Base-by-base conservation (phyloP, 768 basidiomycete species). In the Terana coerulea region DNA sequence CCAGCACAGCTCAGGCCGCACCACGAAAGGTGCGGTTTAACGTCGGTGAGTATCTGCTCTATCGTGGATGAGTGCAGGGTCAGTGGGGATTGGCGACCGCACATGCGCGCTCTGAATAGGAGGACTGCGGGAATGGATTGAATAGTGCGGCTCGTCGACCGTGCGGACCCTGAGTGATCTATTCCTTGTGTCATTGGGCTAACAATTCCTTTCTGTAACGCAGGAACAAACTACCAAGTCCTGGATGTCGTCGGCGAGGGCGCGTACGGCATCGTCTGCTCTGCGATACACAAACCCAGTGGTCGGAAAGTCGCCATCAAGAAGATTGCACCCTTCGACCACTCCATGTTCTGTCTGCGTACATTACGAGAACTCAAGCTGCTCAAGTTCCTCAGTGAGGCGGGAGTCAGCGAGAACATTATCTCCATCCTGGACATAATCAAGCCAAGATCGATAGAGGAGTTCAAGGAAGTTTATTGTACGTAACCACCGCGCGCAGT, bases 281-380 rank as follows among this genome's bases (percentile, higher is more conserved):
- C 88, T 41, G 92, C 93, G 6, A 69, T 90, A 7, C 91, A 95
- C 66, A 67, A 77, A 47, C 80, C 88, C 0, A 86, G 85, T 0
- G 83, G 85, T 37, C 79, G 88, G 36, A 89, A 84, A 70, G 95
- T 98, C 41, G 95, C 95, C 28, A 97, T 98, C 67, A 98, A 98
- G 71, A 88, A 90, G 59, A 97, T 98, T 66, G 84, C 88, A 0
- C 95, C 95, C 0, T 97, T 98, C 60, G 92, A 94, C 68, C 93
- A 95, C 64, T 84, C 88, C 33, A 91, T 93, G 91, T 94, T 94
- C 68, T 90, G 87, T 64, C 77, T 94, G 3, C 75, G 83, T 9
- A 72, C 69, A 19, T 69, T 83, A 43, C 69, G 81, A 33, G 81
- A 84, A 60, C 71, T 84, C 65, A 84, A 84, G 65, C 72, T 83